Conservation (phyloP, 805 yeast genomes). For the Nakazawaea wyomingensis region DNA sequence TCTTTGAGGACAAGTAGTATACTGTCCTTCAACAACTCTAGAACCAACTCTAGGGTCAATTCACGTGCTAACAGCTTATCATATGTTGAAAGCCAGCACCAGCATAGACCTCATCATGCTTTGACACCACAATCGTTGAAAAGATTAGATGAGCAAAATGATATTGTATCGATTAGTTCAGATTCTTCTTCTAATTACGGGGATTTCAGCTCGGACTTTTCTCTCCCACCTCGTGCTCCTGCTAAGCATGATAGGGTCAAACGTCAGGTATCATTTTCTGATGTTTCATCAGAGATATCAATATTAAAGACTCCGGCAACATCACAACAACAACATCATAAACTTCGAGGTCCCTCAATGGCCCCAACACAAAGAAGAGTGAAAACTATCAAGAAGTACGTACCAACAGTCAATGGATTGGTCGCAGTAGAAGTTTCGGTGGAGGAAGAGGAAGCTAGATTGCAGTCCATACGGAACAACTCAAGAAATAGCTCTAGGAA, state of each 20-base stretch:
- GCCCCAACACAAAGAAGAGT: constrained; percentile 16
- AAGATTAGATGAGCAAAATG: constrained; percentile 10
- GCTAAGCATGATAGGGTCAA: constrained; percentile 11
- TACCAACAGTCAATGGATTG: constrained; percentile 71
- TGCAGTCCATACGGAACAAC: constrained; percentile 9
- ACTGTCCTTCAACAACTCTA: constrained; percentile 13
- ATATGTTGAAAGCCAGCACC: constrained; percentile 16
- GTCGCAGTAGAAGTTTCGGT: constrained; percentile 66
- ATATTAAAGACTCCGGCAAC: constrained; percentile 5
- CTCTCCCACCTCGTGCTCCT: not conserved
- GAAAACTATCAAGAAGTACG: constrained; percentile 58
- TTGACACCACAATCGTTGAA: constrained; percentile 19
- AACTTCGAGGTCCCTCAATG: not conserved
- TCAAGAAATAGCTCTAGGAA: constrained; percentile 15
- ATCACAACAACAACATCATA: not conserved
- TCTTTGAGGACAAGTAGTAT: constrained; percentile 17
- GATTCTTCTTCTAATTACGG: constrained; percentile 2
- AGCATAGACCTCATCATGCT: constrained; percentile 4
- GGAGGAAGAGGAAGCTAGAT: constrained; percentile 16
- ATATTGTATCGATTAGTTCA: not conserved
- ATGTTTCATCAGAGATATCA: constrained; percentile 10
- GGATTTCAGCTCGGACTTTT: not conserved
- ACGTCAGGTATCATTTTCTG: constrained; percentile 19
- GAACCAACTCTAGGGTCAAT: not conserved
- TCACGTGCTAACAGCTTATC: constrained; percentile 18